Evolutionary conservation across 371 early-diverging fungal species (phyloP).

Genomic region (Mucor mucedo): DNA sequence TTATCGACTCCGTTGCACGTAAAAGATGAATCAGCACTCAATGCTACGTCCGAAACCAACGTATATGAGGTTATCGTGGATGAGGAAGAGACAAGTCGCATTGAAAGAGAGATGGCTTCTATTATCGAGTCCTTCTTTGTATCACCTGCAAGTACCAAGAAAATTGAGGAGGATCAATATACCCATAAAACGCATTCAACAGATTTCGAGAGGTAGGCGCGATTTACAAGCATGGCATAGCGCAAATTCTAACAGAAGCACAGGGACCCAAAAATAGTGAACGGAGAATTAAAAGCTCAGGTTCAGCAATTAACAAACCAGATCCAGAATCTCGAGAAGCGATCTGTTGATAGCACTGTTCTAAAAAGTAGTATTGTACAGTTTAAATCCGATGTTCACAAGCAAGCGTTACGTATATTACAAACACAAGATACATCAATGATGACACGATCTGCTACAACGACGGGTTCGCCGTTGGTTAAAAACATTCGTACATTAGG

Average conservation of each 20-base stretch:
- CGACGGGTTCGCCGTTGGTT: not conserved
- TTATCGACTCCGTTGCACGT: slow-evolving; percentile 66
- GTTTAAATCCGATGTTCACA: slow-evolving; percentile 79
- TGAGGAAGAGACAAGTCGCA: slow-evolving; percentile 20
- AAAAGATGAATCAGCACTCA: slow-evolving; percentile 29
- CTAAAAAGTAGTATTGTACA: slow-evolving; percentile 78
- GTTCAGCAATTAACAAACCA: slow-evolving; percentile 65
- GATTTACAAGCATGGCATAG: not conserved
- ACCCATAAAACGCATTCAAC: not conserved
- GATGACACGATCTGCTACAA: slow-evolving; percentile 33
- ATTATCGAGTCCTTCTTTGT: slow-evolving; percentile 64
- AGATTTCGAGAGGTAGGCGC: not conserved
- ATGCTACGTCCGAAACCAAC: not conserved
- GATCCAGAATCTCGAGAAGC: slow-evolving; percentile 72
- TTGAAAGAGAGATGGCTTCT: slow-evolving; percentile 25
- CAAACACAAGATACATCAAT: slow-evolving; percentile 43
- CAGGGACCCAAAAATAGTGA: slow-evolving; percentile 55
- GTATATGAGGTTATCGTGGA: slow-evolving; percentile 18
- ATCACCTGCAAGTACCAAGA: slow-evolving; percentile 24
- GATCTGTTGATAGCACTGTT: slow-evolving; percentile 75
- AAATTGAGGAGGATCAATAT: not conserved
- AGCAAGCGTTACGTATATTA: slow-evolving; percentile 60
- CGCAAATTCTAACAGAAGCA: too few relatives aligned
- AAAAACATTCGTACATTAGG: slow-evolving; percentile 12
- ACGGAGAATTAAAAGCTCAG: slow-evolving; percentile 68